Evolutionary conservation across 768 basidiomycete genomes (phyloP).

Genomic region (Leccinum sublutescens): DNA sequence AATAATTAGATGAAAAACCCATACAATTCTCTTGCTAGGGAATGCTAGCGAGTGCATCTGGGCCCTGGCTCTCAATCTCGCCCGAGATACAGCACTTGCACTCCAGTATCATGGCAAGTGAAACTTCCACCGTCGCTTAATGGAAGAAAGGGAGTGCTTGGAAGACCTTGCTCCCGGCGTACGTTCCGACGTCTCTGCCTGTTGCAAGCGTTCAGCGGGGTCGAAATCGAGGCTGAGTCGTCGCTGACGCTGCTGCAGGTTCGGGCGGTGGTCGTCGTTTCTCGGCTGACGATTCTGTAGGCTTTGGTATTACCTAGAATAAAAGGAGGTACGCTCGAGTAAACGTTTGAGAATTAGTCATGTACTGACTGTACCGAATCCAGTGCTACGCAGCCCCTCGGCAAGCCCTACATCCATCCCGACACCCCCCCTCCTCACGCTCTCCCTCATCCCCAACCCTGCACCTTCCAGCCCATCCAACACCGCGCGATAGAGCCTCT

Average conservation of each 20-base stretch:
- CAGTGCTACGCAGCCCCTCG: conserved; percentile 18
- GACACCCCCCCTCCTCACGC: conserved; percentile 36
- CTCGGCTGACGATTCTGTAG: not conserved
- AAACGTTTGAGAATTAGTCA: no score
- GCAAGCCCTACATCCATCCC: conserved; percentile 44
- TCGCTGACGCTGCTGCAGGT: not conserved
- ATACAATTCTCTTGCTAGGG: conserved; percentile 38
- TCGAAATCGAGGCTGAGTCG: conserved; percentile 55
- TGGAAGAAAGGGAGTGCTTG: conserved; percentile 44
- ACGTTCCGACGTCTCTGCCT: conserved; percentile 42
- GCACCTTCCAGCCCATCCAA: conserved; percentile 56
- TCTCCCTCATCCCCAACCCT: conserved; percentile 41
- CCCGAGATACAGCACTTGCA: conserved; percentile 62
- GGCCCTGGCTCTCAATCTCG: conserved; percentile 62
- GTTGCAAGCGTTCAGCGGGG: conserved; percentile 40
- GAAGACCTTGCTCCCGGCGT: conserved; percentile 73
- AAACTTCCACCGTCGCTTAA: conserved; percentile 46
- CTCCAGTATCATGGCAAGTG: conserved; percentile 30
- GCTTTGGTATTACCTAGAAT: no score
- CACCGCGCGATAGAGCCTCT: conserved; percentile 60
- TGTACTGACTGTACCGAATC: not conserved
- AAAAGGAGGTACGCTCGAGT: no score
- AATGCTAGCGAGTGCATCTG: conserved; percentile 53
- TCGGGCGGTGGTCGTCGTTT: conserved; percentile 5
- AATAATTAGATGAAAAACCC: conserved; percentile 21